Evolutionary conservation across 345 rosid species (phyloP).

Genomic region (Salix purpurea): DNA sequence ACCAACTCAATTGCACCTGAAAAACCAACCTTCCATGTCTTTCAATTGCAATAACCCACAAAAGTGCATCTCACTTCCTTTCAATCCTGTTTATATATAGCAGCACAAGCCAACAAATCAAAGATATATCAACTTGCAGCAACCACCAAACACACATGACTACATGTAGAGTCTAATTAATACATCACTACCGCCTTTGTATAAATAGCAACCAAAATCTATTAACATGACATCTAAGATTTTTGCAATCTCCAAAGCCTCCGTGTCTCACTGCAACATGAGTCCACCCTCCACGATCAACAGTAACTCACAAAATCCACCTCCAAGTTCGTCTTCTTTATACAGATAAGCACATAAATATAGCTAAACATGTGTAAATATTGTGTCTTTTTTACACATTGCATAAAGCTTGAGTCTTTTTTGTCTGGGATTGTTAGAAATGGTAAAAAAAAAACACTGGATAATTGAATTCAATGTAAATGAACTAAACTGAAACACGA

Average conservation of each 20-base stretch:
- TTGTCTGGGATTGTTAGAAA: background rate
- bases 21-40: background rate
- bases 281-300: conserved; percentile 35
- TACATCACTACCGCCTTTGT: conserved; percentile 4
- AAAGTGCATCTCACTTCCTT: conserved; percentile 6
- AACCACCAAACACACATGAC: conserved; percentile 5
- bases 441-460: background rate
- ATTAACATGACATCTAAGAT: conserved; percentile 14
- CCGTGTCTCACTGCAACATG: conserved; percentile 35
- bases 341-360: background rate
- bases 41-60: conserved; percentile 1
- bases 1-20: background rate
- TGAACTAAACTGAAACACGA: background rate
- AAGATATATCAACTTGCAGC: background rate
- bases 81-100: background rate
- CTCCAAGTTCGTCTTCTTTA: conserved; percentile 23
- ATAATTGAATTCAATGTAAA: background rate
- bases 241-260: conserved; percentile 26
- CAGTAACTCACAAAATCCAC: conserved; percentile 24
- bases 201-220: conserved; percentile 18
- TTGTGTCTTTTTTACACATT: background rate
- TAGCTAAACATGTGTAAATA: background rate
- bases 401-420: background rate
- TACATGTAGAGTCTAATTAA: background rate
- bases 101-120: background rate